phyloP scores from a whole-genome alignment of 2,329 filamentous ascomycete genomes.

The Neofusicoccum umdonicola region DNA sequence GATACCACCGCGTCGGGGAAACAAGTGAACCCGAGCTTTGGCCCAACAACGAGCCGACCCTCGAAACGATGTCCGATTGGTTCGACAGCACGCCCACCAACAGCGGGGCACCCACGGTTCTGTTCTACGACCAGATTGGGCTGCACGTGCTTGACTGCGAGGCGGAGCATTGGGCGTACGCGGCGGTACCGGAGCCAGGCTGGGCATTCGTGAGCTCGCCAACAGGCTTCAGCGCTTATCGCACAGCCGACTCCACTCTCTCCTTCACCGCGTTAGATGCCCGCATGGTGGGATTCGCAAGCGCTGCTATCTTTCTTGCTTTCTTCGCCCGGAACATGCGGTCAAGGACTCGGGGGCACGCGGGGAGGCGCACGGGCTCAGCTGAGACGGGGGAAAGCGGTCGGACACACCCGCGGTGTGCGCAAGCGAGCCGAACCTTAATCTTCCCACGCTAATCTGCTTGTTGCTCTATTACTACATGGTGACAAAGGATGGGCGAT shows the following conservation, averaged over 20 bases:
- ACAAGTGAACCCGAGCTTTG: background rate
- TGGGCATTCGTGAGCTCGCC: background rate
- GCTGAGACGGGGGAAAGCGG: too few relatives aligned
- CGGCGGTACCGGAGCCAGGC: background rate
- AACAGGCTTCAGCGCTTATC: background rate
- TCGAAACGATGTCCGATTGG: background rate
- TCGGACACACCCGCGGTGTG: too few relatives aligned
- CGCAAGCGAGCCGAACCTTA: too few relatives aligned
- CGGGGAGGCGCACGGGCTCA: too few relatives aligned
- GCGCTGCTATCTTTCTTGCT: background rate
- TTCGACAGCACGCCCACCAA: background rate
- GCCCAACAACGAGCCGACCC: background rate
- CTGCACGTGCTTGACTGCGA: background rate
- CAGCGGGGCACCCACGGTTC: background rate
- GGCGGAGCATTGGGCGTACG: background rate
- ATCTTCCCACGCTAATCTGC: too few relatives aligned
- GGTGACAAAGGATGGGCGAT: too few relatives aligned
- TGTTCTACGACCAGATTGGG: background rate
- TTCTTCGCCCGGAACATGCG: background rate
- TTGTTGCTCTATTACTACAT: too few relatives aligned
- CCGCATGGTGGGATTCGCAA: background rate
- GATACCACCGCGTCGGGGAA: background rate
- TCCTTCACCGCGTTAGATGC: background rate
- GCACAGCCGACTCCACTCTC: background rate
- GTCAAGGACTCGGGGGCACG: background rate